A percentile compares a stretch with the other conserved stretches of the same genome.
phyloP scores from a whole-genome alignment of 192 early-diverging fungal species.

The Anaeromyces robustus region DNA sequence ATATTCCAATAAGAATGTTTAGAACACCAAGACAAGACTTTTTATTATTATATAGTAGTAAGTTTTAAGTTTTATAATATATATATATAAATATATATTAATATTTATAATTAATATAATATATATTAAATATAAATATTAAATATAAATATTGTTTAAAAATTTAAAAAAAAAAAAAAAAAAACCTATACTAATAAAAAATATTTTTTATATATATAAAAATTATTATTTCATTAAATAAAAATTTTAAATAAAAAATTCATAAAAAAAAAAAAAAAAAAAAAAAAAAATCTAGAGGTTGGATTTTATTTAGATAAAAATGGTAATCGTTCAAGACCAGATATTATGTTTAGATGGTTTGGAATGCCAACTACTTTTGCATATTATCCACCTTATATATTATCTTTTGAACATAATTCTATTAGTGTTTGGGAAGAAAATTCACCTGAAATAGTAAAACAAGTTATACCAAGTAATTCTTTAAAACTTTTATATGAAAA shows the following conservation, averaged over 20 bases:
- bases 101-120: no score
- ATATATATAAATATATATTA: no score
- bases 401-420: not conserved
- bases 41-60: not conserved
- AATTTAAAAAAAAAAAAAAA: no score
- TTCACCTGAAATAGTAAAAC: not conserved
- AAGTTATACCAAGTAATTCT: not conserved
- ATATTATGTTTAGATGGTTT: not conserved
- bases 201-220: no score
- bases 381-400: not conserved
- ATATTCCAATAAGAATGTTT: not conserved
- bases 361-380: not conserved
- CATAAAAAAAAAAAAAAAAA: no score
- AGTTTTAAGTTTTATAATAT: no score
- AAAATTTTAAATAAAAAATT: no score
- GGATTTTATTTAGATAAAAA: slow-evolving; percentile 83
- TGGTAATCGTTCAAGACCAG: slow-evolving; percentile 19
- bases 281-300: no score
- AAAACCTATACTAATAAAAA: no score
- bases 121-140: no score
- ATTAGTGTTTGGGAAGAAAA: not conserved
- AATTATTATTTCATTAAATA: no score
- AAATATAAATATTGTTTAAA: no score
- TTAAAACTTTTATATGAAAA: not conserved
- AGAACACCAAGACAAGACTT: not conserved